These are phyloP conservation scores for Sphaerulina musiva DNA, from an alignment of 2,329 filamentous ascomycete genomes.

Conservation along the genomic window DNA sequence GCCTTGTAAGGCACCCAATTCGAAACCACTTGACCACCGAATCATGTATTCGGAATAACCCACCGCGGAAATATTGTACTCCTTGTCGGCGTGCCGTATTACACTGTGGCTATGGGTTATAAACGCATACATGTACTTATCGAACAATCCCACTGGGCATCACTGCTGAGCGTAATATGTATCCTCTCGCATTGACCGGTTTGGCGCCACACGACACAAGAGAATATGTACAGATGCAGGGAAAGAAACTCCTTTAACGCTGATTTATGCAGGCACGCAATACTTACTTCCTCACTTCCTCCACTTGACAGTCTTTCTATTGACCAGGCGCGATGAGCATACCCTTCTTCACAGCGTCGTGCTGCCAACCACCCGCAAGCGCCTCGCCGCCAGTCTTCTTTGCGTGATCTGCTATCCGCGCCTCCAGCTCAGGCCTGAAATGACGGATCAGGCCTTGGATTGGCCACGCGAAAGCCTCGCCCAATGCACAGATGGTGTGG, in stretches of 20 bases:
- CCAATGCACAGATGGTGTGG: constrained; percentile 95
- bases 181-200: constrained; percentile 3
- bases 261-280: constrained; percentile 1
- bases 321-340: constrained; percentile 83
- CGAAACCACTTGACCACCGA: too few relatives aligned
- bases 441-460: constrained; percentile 97
- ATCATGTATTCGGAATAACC: too few relatives aligned
- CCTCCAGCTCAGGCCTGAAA: constrained; percentile 93
- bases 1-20: too few relatives aligned
- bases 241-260: constrained; percentile 1
- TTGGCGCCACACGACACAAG: constrained; percentile 3
- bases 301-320: constrained; percentile 43
- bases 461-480: constrained; percentile 97
- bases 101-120: too few relatives aligned
- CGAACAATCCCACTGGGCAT: too few relatives aligned
- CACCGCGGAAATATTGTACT: too few relatives aligned
- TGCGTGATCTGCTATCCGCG: constrained; percentile 75
- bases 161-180: background rate
- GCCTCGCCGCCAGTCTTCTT: constrained; percentile 64
- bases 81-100: too few relatives aligned
- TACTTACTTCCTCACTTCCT: background rate
- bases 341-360: constrained; percentile 67
- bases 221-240: constrained; percentile 8
- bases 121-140: too few relatives aligned
- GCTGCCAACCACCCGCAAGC: constrained; percentile 81